Base-by-base conservation (phyloP, 768 basidiomycete species). In the Termitomyces sp. region DNA sequence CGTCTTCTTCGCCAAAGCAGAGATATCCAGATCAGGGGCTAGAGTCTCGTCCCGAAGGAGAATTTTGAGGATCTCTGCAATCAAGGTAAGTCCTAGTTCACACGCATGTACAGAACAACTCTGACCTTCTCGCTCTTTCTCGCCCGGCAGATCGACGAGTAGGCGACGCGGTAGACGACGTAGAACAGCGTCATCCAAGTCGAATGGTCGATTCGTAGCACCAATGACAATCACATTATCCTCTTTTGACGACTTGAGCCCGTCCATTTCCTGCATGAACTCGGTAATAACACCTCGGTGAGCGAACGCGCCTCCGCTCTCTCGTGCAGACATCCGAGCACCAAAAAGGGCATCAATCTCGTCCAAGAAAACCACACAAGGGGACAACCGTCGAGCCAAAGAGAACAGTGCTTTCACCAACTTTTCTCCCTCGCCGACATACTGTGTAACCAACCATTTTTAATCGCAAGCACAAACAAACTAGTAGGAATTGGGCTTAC, bases 191-290 rank as follows among this genome's bases (percentile, higher is more conserved):
- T 97, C 94, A 64, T 93, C 91, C 32, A 93, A 72, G 64, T 93
- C 91, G 63, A 92, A 93, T 0, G 91, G 91, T 60, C 94, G 71
- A 68, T 98, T 98, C 2, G 95, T 97, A 2, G 94, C 94, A 40
- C 95, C 94, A 50, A 98, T 93, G 47, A 98, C 86, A 54, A 96
- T 87, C 54, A 97, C 84, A 58, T 83, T 83, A 59, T 90, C 84
- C 52, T 93, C 88, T 59, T 79, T 80, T 28, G 84, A 86, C 9
- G 88, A 81, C 66, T 84, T 88, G 55, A 98, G 72, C 2, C 94
- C 94, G 63, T 98, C 94, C 93, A 98, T 96, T 67, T 96, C 93
- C 65, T 91, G 90, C 90, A 94, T 93, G 68, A 93, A 93, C 68
- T 94, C 90, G 10, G 91, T 93, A 66, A 91, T 88, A 50, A 95